Percentiles rank a stretch among this genome's conserved stretches.
Evolutionary conservation across 2,329 filamentous ascomycete genomes (phyloP).

Genomic region (Fusarium avenaceum): DNA sequence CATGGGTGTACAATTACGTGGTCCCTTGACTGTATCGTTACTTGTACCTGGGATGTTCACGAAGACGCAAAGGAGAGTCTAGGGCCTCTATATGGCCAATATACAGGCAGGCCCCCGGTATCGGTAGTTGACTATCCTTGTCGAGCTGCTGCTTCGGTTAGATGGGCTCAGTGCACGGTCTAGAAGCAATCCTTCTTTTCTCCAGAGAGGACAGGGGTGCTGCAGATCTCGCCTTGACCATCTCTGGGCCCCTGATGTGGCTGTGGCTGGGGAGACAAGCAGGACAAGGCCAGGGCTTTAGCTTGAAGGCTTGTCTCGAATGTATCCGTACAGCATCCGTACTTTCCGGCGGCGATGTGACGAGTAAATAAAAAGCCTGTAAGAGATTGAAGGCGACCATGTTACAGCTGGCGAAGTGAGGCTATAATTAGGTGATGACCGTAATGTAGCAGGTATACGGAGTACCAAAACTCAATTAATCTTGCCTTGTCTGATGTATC

Average conservation of each 20-base stretch:
- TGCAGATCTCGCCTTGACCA: constrained; percentile 39
- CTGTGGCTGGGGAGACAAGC: neutral
- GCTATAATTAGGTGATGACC: neutral
- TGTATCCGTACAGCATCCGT: too few species aligned
- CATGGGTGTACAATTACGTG: too few species aligned
- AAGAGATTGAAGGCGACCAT: neutral
- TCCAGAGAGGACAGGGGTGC: constrained; percentile 6
- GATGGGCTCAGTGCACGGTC: constrained; percentile 15
- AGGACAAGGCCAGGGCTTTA: neutral
- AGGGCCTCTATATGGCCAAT: constrained; percentile 1
- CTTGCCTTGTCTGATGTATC: constrained; percentile 19
- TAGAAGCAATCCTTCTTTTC: constrained; percentile 5
- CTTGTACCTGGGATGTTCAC: neutral
- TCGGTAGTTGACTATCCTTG: constrained; percentile 25
- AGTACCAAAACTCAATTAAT: neutral
- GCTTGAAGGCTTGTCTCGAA: too few species aligned
- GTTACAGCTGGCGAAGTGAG: neutral
- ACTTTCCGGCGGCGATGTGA: neutral
- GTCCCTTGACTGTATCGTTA: too few species aligned
- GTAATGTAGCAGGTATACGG: neutral
- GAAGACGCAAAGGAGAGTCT: neutral
- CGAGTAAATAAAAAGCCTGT: neutral
- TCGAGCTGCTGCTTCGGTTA: constrained; percentile 11
- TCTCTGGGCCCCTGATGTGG: neutral
- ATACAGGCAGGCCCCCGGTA: constrained; percentile 3